Conservation (phyloP, 2,329 filamentous ascomycete genomes). For the Diaporthe vaccinii region DNA sequence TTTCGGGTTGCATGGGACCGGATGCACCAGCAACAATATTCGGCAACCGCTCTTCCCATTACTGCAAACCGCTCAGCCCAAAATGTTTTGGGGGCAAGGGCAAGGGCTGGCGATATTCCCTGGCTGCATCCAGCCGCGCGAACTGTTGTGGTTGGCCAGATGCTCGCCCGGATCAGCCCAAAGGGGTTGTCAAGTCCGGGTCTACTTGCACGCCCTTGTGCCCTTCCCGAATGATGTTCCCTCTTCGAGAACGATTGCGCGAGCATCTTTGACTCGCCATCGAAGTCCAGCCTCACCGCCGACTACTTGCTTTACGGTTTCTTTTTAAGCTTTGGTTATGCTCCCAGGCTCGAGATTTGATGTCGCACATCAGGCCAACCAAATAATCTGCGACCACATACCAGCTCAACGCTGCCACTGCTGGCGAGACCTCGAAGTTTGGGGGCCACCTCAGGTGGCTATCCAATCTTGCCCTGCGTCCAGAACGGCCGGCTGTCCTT, state of each 20-base stretch:
- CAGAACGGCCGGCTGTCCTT: background rate
- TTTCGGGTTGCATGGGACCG: slow-evolving; percentile 7
- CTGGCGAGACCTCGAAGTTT: background rate
- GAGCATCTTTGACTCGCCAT: background rate
- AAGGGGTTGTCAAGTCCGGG: slow-evolving; percentile 22
- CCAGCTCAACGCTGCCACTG: background rate
- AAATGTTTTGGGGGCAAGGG: slow-evolving; percentile 32
- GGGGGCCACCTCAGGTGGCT: slow-evolving; percentile 5
- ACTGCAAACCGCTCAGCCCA: slow-evolving; percentile 24
- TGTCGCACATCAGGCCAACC: background rate
- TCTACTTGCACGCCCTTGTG: background rate
- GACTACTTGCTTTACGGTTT: slow-evolving; percentile 11
- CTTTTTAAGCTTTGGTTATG: slow-evolving; percentile 12
- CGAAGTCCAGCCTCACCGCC: slow-evolving; percentile 18
- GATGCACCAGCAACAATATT: slow-evolving; percentile 6
- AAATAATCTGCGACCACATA: background rate
- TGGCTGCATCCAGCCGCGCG: slow-evolving; percentile 18
- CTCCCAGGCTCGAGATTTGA: background rate
- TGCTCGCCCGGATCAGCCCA: background rate
- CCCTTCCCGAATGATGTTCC: slow-evolving; percentile 30
- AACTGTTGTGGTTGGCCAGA: slow-evolving; percentile 23
- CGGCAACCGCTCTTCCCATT: slow-evolving; percentile 3
- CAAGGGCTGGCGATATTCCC: slow-evolving; percentile 23
- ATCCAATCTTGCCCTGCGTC: slow-evolving; percentile 23
- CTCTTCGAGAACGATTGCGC: slow-evolving; percentile 24